Percentiles rank a stretch among this genome's conserved stretches.
Conservation (phyloP, 257 asterid species). For the Haberlea rhodopensis region DNA sequence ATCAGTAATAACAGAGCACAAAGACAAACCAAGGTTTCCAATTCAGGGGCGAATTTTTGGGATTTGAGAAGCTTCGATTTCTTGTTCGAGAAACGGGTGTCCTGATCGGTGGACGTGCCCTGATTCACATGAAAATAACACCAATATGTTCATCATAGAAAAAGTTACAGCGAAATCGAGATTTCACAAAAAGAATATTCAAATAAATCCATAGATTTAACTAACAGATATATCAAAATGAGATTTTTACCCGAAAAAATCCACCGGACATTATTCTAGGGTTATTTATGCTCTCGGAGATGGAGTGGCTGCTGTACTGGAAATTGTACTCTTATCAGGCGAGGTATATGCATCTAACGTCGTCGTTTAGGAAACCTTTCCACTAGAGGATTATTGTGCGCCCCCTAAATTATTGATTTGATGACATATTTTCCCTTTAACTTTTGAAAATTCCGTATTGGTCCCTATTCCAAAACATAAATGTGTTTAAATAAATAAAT, state of each 20-base stretch:
- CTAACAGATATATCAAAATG: neutral
- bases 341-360: conserved; percentile 8
- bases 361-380: conserved; percentile 19
- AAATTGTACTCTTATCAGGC: neutral
- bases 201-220: neutral
- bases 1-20: neutral
- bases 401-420: neutral
- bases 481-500: too few species aligned
- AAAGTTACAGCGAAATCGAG: neutral
- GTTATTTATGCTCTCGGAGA: conserved; percentile 34
- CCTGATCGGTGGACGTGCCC: conserved; percentile 99
- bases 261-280: conserved; percentile 93
- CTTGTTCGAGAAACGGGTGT: conserved; percentile 98
- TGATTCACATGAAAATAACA: conserved; percentile 27
- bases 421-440: neutral
- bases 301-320: neutral
- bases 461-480: too few species aligned
- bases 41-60: conserved; percentile 93
- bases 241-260: conserved; percentile 68
- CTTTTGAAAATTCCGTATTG: neutral
- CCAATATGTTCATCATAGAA: neutral
- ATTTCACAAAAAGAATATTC: neutral
- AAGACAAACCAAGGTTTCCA: conserved; percentile 74
- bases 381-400: neutral
- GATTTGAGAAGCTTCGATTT: conserved; percentile 92